Evolutionary conservation across 805 yeast genomes (phyloP), one percentile per base, ranked within the genome.

Genomic region (Clavispora carvajalis): DNA sequence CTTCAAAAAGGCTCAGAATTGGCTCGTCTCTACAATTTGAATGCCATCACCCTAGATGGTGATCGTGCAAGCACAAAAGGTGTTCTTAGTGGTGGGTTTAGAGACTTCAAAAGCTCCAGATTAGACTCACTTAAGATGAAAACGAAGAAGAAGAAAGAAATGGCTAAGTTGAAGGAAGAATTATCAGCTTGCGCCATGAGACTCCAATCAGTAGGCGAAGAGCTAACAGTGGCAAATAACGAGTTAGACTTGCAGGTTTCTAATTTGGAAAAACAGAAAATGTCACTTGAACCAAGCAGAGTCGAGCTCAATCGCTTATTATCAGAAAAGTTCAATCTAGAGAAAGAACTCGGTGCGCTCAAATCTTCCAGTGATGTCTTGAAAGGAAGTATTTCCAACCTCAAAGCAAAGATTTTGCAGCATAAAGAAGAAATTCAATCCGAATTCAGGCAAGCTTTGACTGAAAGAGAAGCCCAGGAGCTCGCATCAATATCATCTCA

Each of bases 41-140:
- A 77, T 51, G 85, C 95, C 1, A 84, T 93, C 12, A 93, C 99
- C 0, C 65, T 91, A 13, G 95, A 87, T 59, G 99, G 99, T 50
- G 98, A 93, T 57, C 71, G 87, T 48, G 87, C 87, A 37, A 95
- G 87, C 51, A 79, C 78, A 35, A 77, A 72, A 48, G 99, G 99
- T 60, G 85, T 84, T 2, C 60, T 93, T 34, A 80, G 87, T 18
- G 98, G 98, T 61, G 98, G 98, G 36, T 87, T 75, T 53, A 75
- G 85, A 49, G 93, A 86, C 51, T 75, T 71, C 50, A 76, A 76
- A 44, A 54, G 66, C 38, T 82, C 88, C 0, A 73, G 95, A 51
- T 61, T 90, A 36, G 95, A 88, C 49, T 76, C 82, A 2, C 68
- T 87, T 52, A 79, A 78, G 39, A 57, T 64, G 11, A 73, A 84